These are phyloP conservation scores for Allomyces javanicus DNA, from an alignment of 192 early-diverging fungal genomes.

Conservation along the genomic window DNA sequence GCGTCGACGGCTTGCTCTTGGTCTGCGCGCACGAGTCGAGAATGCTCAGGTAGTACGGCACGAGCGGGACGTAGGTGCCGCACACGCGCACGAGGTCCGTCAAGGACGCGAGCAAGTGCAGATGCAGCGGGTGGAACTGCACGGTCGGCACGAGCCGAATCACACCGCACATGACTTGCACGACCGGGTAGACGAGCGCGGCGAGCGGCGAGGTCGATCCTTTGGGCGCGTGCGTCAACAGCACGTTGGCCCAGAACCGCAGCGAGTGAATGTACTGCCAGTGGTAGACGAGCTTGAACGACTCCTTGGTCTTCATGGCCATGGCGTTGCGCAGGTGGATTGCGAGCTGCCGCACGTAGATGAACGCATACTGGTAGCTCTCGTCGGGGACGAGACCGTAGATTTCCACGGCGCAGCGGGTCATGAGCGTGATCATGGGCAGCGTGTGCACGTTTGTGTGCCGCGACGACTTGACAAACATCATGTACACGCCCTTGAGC, in stretches of 20 bases:
- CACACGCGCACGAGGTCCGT: conserved; percentile 50
- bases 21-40: conserved; percentile 50
- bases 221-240: conserved; percentile 47
- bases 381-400: conserved; percentile 52
- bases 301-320: conserved; percentile 63
- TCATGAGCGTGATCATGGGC: conserved; percentile 73
- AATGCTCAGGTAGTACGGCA: conserved; percentile 67
- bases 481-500: conserved; percentile 63
- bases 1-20: conserved; percentile 47
- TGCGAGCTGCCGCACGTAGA: conserved; percentile 82
- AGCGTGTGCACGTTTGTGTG: conserved; percentile 62
- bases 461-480: conserved; percentile 56
- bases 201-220: conserved; percentile 20
- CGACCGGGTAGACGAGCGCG: conserved; percentile 73
- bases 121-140: conserved; percentile 80
- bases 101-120: conserved; percentile 59
- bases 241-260: conserved; percentile 71
- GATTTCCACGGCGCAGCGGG: conserved; percentile 77
- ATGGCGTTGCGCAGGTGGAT: conserved; percentile 79
- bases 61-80: conserved; percentile 63
- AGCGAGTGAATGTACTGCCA: conserved; percentile 94
- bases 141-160: conserved; percentile 67
- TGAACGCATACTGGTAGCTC: conserved; percentile 85
- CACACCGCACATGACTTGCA: conserved; percentile 54
- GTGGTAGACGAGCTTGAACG: conserved; percentile 79